Percentiles rank a stretch among this genome's conserved stretches.
These are phyloP conservation scores for Pleurotus tuber-regium DNA, from an alignment of 768 basidiomycete species.

Conservation along the genomic window DNA sequence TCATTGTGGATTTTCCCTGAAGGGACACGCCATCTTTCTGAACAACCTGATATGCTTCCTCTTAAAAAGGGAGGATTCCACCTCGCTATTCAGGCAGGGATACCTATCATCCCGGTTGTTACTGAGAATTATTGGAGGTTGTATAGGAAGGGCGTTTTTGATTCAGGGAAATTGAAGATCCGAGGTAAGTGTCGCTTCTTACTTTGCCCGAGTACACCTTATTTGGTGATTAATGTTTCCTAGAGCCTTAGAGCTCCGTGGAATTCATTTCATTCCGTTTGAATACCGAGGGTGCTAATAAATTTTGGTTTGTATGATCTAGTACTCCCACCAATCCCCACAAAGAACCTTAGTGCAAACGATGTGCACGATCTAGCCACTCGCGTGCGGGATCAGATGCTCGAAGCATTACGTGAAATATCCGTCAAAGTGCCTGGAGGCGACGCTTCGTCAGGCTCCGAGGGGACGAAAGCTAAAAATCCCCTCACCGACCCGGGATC, in stretches of 20 bases:
- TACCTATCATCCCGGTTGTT: slow-evolving; percentile 91
- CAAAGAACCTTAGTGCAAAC: slow-evolving; percentile 61
- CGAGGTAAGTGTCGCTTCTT: slow-evolving; percentile 54
- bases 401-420: slow-evolving; percentile 72
- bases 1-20: slow-evolving; percentile 97
- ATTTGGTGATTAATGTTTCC: slow-evolving; percentile 9
- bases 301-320: slow-evolving; percentile 7
- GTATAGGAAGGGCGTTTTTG: slow-evolving; percentile 78
- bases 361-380: slow-evolving; percentile 70
- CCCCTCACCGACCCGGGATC: slow-evolving; percentile 11
- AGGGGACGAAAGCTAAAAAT: not conserved
- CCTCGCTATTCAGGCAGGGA: slow-evolving; percentile 84
- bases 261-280: slow-evolving; percentile 1
- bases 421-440: slow-evolving; percentile 48
- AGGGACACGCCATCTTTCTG: slow-evolving; percentile 80
- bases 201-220: not conserved
- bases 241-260: not conserved
- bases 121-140: slow-evolving; percentile 91
- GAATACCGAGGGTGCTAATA: not conserved
- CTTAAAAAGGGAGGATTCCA: slow-evolving; percentile 99
- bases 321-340: slow-evolving; percentile 92
- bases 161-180: slow-evolving; percentile 73
- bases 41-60: slow-evolving; percentile 67
- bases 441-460: slow-evolving; percentile 13
- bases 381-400: slow-evolving; percentile 77